Percentiles rank a stretch among this genome's conserved stretches.
Conservation (phyloP, 495 filamentous ascomycete genomes). For the Aspergillus olivimuriae region DNA sequence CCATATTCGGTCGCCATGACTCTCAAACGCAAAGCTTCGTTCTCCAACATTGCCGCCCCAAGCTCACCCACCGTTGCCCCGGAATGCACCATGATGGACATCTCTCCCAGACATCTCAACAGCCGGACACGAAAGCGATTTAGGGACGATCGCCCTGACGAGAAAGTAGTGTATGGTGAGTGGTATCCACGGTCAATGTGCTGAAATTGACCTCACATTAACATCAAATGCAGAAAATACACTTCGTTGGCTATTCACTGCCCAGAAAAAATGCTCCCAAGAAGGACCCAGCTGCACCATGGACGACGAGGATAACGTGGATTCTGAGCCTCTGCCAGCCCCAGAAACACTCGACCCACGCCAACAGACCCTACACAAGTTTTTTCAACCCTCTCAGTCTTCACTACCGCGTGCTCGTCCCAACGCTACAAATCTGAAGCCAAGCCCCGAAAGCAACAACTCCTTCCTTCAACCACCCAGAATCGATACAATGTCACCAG, state of each 20-base stretch:
- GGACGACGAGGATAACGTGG: slow-evolving; percentile 24
- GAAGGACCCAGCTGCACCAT: slow-evolving; percentile 11
- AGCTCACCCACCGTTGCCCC: slow-evolving; percentile 22
- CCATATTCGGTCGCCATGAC: no score
- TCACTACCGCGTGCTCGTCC: slow-evolving; percentile 6
- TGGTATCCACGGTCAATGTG: no score
- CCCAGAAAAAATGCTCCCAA: slow-evolving; percentile 20
- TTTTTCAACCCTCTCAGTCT: slow-evolving; percentile 35
- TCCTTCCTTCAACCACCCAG: no score
- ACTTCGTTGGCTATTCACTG: slow-evolving; percentile 40
- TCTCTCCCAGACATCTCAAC: slow-evolving; percentile 36
- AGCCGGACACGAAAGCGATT: slow-evolving; percentile 49
- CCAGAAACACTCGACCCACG: slow-evolving; percentile 34
- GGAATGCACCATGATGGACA: slow-evolving; percentile 18
- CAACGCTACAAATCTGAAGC: no score
- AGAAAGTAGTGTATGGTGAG: slow-evolving; percentile 42
- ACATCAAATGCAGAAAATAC: slow-evolving; percentile 36
- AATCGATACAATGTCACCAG: no score
- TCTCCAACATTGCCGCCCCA: slow-evolving; percentile 26
- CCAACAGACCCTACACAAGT: slow-evolving; percentile 39
- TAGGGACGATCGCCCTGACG: slow-evolving; percentile 42
- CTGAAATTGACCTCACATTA: no score
- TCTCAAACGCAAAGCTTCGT: slow-evolving; percentile 48
- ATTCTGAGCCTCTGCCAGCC: slow-evolving; percentile 17
- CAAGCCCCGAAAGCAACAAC: no score